Evolutionary conservation across 2,329 filamentous ascomycete genomes (phyloP).

Genomic region (Trichoderma arundinaceum): DNA sequence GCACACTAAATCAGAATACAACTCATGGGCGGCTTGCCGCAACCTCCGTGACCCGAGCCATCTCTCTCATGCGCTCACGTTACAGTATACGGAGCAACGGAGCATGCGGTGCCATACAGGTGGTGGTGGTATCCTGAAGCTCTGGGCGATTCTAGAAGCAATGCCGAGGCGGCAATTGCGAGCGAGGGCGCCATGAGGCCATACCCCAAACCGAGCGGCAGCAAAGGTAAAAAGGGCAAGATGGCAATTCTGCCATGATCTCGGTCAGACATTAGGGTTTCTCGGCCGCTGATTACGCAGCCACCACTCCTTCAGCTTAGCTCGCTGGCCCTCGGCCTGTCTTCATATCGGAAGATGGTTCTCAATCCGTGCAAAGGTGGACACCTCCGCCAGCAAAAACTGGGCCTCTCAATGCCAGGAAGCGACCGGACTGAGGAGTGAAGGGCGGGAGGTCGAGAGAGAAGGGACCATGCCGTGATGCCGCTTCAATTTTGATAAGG

Average conservation of each 20-base stretch:
- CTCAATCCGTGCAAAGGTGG: background rate
- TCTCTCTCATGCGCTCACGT: background rate
- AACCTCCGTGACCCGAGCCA: background rate
- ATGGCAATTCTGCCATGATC: background rate
- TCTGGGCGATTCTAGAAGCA: no score
- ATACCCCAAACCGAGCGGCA: no score
- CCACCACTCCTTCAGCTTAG: background rate
- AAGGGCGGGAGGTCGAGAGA: background rate
- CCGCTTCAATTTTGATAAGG: constrained; percentile 16
- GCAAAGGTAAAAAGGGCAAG: no score
- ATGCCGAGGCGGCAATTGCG: no score
- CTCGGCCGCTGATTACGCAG: background rate
- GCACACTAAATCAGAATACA: constrained; percentile 21
- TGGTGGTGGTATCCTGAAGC: background rate
- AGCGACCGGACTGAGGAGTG: constrained; percentile 1
- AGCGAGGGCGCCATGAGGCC: no score
- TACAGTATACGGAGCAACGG: background rate
- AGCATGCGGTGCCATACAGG: background rate
- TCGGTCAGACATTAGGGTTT: background rate
- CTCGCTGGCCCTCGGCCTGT: background rate
- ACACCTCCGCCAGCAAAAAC: constrained; percentile 5
- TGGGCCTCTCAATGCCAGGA: background rate
- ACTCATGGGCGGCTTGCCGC: background rate
- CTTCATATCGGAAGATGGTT: constrained; percentile 8
- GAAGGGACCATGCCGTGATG: constrained; percentile 11